Conservation (phyloP, 2,329 filamentous ascomycete genomes). For the Aspergillus terreus region DNA sequence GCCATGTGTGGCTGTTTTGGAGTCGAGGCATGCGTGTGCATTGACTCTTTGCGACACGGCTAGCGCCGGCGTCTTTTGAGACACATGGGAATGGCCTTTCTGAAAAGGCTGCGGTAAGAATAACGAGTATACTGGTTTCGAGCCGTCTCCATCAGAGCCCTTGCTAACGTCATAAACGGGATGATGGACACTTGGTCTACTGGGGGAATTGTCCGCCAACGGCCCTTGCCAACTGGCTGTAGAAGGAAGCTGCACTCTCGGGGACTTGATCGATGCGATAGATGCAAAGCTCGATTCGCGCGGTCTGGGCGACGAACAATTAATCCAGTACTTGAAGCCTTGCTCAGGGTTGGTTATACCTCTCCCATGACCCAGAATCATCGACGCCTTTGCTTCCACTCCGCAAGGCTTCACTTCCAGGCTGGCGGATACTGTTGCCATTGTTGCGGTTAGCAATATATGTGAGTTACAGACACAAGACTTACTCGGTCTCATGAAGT, state of each 20-base stretch:
- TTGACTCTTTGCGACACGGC: neutral
- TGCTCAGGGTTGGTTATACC: too few relatives aligned
- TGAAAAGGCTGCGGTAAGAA: neutral
- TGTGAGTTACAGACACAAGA: neutral
- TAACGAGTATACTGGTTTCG: neutral
- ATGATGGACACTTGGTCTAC: too few relatives aligned
- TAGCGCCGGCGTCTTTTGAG: neutral
- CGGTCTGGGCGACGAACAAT: too few relatives aligned
- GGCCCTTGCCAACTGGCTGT: too few relatives aligned
- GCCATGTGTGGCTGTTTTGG: neutral
- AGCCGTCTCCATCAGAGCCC: neutral
- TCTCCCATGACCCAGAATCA: too few relatives aligned
- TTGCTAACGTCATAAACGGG: neutral
- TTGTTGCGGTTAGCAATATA: constrained; percentile 11
- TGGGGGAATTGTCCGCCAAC: too few relatives aligned
- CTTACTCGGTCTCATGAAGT: constrained; percentile 18
- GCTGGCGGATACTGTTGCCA: neutral
- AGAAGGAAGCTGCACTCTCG: too few relatives aligned
- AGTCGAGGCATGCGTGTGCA: neutral
- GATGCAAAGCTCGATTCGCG: too few relatives aligned
- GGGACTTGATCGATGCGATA: too few relatives aligned
- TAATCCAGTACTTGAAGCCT: too few relatives aligned
- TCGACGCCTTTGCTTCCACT: too few relatives aligned
- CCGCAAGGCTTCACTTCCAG: too few relatives aligned
- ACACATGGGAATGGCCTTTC: neutral